Base-by-base conservation (phyloP, 2,329 filamentous ascomycete species). In the Podosphaera fusca region DNA sequence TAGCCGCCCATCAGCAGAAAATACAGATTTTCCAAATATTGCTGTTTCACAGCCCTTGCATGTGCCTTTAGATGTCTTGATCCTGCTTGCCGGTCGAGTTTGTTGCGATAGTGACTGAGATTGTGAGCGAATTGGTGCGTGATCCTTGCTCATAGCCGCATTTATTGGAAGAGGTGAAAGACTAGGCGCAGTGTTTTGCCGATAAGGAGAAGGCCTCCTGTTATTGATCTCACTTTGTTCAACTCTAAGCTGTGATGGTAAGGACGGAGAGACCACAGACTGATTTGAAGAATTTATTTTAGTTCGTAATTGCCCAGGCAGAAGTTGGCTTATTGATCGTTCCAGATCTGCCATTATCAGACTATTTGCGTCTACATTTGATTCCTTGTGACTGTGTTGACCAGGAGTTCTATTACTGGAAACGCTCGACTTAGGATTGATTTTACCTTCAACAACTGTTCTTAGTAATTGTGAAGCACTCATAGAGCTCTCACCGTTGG, bases 1-100 rank as follows among this genome's bases (percentile, higher is more conserved):
- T 31, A 98, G 74, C 31, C 89, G 82, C 14, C 92, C 92, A 64
- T 95, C 92, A 0, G 88, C 88, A 12, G 88, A 94, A 38, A 90
- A 94, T 58, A 98, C 82, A 1, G 88, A 95, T 71, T 95, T 96
- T 29, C 88, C 90, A 50, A 80, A 78, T 64, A 98, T 96, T 5
- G 76, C 72, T 51, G 84, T 73, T 2, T 78, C 75, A 69, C 92
- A 98, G 0, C 86, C 85, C 65, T 87, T 86, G 72, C 92, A 98
- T 60, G 79, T 80, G 2, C 87, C 86, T 59, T 68, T 68, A 5
- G 34, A 31, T 6, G 42, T 8, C 21, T 35, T 53, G 3, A 21
- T 30, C 8, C 45, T 21, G 45, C 29, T 49, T 21, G 45, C 21
- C 6, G 50, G 29, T 7, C 50, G 50, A 52, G 9, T 5, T 38